phyloP scores from a whole-genome alignment of 2,329 filamentous ascomycete genomes.

The Raffaelea albimanens region DNA sequence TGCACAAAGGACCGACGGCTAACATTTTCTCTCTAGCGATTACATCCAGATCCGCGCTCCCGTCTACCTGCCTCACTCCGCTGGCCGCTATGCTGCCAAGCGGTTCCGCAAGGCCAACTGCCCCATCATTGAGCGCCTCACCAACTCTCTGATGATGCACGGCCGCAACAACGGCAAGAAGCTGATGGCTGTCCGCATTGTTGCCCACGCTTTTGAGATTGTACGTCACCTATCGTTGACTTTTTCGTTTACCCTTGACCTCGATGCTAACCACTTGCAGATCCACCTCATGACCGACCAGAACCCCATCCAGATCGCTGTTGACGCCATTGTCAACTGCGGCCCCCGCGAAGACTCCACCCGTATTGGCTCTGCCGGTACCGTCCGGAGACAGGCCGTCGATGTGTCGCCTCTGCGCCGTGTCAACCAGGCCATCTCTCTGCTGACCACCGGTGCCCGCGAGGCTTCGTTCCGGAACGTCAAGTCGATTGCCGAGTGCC shows the following conservation, averaged over 20 bases:
- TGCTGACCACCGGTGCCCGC: slow-evolving; percentile 97
- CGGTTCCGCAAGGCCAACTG: slow-evolving; percentile 99
- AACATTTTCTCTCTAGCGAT: slow-evolving; percentile 53
- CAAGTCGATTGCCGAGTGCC: slow-evolving; percentile 99
- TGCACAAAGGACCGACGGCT: not conserved
- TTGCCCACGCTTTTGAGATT: slow-evolving; percentile 98
- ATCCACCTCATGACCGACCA: slow-evolving; percentile 99
- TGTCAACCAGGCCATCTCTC: slow-evolving; percentile 99
- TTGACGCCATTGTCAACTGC: slow-evolving; percentile 99
- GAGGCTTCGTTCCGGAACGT: slow-evolving; percentile 99
- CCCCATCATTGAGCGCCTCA: slow-evolving; percentile 99
- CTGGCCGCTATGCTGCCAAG: slow-evolving; percentile 97
- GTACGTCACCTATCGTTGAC: slow-evolving; percentile 39
- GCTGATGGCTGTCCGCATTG: slow-evolving; percentile 99
- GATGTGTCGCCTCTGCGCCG: slow-evolving; percentile 99
- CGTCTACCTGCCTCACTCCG: slow-evolving; percentile 98
- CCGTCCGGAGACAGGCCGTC: slow-evolving; percentile 98
- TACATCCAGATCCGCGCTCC: slow-evolving; percentile 99
- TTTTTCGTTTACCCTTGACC: not conserved
- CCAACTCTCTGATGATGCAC: slow-evolving; percentile 99
- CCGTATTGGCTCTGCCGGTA: slow-evolving; percentile 98
- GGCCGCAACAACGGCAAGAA: slow-evolving; percentile 99
- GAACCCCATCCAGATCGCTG: slow-evolving; percentile 99
- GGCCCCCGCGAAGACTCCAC: slow-evolving; percentile 99
- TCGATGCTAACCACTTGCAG: slow-evolving; percentile 34